phyloP scores from a whole-genome alignment of 116 monocot genomes.

The Cymodocea nodosa region DNA sequence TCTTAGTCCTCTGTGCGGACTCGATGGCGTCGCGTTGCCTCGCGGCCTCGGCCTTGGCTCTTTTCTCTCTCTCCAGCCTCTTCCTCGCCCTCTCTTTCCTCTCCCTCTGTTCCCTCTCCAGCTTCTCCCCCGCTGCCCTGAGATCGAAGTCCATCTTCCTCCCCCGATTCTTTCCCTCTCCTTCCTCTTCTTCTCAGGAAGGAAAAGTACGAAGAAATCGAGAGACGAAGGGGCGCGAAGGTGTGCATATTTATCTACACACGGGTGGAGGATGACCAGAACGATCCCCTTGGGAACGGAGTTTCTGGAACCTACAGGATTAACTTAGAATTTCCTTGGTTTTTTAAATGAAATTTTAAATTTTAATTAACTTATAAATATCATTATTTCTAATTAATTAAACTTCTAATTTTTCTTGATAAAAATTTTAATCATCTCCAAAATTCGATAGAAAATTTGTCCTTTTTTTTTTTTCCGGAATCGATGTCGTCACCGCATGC shows the following conservation, averaged over 20 bases:
- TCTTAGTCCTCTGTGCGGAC: conserved; percentile 33
- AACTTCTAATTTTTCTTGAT: too few species aligned
- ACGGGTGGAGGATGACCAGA: too few species aligned
- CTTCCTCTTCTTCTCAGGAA: neutral
- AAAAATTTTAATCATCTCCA: too few species aligned
- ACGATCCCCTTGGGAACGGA: neutral
- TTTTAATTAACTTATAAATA: too few species aligned
- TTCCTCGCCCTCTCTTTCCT: conserved; percentile 68
- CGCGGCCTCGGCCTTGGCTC: conserved; percentile 67
- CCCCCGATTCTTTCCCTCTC: neutral
- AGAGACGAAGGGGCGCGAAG: too few species aligned
- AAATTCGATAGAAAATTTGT: too few species aligned
- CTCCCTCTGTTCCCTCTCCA: conserved; percentile 92
- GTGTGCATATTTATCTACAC: too few species aligned
- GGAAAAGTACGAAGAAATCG: neutral
- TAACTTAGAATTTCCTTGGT: too few species aligned
- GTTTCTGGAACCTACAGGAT: neutral
- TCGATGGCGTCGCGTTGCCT: conserved; percentile 80
- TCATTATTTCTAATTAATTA: too few species aligned
- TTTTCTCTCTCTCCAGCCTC: conserved; percentile 59
- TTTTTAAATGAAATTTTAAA: too few species aligned
- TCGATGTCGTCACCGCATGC: too few species aligned
- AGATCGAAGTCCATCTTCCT: conserved; percentile 91
- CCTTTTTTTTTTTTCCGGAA: too few species aligned
- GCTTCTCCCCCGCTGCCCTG: conserved; percentile 57